Evolutionary conservation across 495 filamentous ascomycete genomes (phyloP).

Genomic region (Hypoxylon fragiforme): DNA sequence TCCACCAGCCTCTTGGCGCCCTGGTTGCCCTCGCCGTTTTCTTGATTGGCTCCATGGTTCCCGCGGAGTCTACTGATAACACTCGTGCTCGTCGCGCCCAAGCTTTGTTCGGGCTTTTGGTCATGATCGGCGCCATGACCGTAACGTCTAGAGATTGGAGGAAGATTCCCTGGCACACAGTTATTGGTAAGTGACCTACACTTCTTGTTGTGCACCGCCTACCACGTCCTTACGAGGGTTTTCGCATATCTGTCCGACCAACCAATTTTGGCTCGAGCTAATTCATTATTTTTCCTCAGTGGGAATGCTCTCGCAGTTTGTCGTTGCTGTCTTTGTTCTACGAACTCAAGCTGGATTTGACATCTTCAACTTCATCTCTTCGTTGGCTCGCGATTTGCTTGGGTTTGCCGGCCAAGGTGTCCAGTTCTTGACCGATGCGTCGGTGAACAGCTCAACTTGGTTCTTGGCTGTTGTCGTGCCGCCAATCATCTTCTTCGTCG

Average conservation of each 20-base stretch:
- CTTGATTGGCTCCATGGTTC: constrained; percentile 73
- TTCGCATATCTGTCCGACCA: neutral
- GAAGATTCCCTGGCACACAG: constrained; percentile 80
- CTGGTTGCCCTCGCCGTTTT: constrained; percentile 66
- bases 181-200: constrained; percentile 56
- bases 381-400: constrained; percentile 68
- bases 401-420: constrained; percentile 72
- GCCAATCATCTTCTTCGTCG: constrained; percentile 91
- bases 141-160: constrained; percentile 70
- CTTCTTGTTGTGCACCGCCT: neutral
- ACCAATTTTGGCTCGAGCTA: neutral
- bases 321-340: constrained; percentile 85
- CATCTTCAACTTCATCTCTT: constrained; percentile 86
- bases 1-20: constrained; percentile 62
- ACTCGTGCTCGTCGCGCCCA: constrained; percentile 77
- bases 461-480: constrained; percentile 76
- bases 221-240: neutral
- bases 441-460: constrained; percentile 53
- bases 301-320: constrained; percentile 85
- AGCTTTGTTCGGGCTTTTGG: constrained; percentile 75
- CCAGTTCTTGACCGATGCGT: constrained; percentile 65
- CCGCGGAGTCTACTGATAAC: constrained; percentile 70
- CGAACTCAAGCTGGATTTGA: constrained; percentile 76
- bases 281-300: constrained; percentile 38
- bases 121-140: constrained; percentile 70